A percentile compares a stretch with the other conserved stretches of the same genome.
Evolutionary conservation across 176 grass and related monocot species (phyloP).

Genomic region (Pontederia paniculata): DNA sequence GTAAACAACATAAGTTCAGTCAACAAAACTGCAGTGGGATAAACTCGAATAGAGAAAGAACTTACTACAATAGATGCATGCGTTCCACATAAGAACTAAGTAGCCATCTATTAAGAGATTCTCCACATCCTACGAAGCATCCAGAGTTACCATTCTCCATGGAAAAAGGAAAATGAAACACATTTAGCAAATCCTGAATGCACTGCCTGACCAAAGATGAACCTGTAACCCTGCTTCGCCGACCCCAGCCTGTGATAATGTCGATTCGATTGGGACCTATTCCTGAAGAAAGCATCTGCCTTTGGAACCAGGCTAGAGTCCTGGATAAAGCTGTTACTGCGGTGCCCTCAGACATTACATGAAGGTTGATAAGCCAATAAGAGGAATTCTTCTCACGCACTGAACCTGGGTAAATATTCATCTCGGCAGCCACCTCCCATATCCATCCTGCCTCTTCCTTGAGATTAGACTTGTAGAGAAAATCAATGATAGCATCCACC

Average conservation of each 20-base stretch:
- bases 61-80: slow-evolving; percentile 74
- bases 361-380: slow-evolving; percentile 89
- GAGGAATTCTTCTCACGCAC: slow-evolving; percentile 55
- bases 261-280: slow-evolving; percentile 50
- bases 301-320: slow-evolving; percentile 88
- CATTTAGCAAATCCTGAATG: slow-evolving; percentile 67
- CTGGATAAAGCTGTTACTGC: slow-evolving; percentile 68
- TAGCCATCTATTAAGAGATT: slow-evolving; percentile 75
- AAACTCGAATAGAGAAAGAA: slow-evolving; percentile 10
- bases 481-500: slow-evolving; percentile 84
- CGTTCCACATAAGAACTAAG: slow-evolving; percentile 83
- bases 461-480: slow-evolving; percentile 72
- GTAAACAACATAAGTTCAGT: not conserved
- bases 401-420: slow-evolving; percentile 83
- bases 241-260: slow-evolving; percentile 87
- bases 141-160: slow-evolving; percentile 51
- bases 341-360: slow-evolving; percentile 92
- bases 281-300: slow-evolving; percentile 45
- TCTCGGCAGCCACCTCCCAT: slow-evolving; percentile 85
- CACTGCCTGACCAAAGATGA: slow-evolving; percentile 63
- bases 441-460: slow-evolving; percentile 94
- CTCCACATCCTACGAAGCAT: slow-evolving; percentile 74
- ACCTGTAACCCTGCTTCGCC: slow-evolving; percentile 87
- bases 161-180: slow-evolving; percentile 68
- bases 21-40: slow-evolving; percentile 54